Evolutionary conservation across 805 yeast species (phyloP).

Genomic region (Candida qinlingensis): DNA sequence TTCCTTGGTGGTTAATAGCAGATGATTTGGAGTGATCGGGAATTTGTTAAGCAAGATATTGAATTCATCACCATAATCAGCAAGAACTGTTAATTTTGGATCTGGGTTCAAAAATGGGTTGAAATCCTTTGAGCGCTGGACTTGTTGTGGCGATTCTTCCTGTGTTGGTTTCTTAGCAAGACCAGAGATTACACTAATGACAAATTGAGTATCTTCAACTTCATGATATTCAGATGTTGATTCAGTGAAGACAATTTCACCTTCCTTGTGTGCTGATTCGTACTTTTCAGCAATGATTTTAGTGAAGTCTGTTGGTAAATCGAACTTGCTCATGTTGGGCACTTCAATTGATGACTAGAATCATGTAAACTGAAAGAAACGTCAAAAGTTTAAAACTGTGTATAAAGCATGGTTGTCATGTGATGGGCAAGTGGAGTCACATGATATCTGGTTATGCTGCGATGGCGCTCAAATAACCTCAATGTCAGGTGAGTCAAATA

Average conservation of each 20-base stretch:
- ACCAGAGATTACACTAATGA: slow-evolving; percentile 29
- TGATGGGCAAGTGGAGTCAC: too few species aligned
- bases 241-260: slow-evolving; percentile 47
- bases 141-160: slow-evolving; percentile 27
- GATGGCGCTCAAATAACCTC: too few species aligned
- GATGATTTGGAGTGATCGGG: slow-evolving; percentile 77
- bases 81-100: slow-evolving; percentile 59
- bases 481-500: too few species aligned
- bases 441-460: too few species aligned
- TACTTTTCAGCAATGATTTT: slow-evolving; percentile 35
- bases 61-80: slow-evolving; percentile 45
- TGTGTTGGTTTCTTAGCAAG: slow-evolving; percentile 34
- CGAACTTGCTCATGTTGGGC: slow-evolving; percentile 17
- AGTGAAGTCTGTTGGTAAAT: slow-evolving; percentile 35
- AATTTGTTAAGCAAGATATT: slow-evolving; percentile 77
- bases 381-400: too few species aligned
- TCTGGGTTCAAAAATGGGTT: slow-evolving; percentile 84
- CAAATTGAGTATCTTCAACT: slow-evolving; percentile 28
- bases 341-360: neutral
- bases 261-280: slow-evolving; percentile 41
- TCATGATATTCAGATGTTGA: slow-evolving; percentile 31
- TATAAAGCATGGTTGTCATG: too few species aligned
- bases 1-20: slow-evolving; percentile 70
- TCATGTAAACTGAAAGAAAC: too few species aligned
- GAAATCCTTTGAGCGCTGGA: slow-evolving; percentile 29